These are phyloP conservation scores for Saturnispora mendoncae DNA, from an alignment of 805 yeast genomes.

Conservation along the genomic window DNA sequence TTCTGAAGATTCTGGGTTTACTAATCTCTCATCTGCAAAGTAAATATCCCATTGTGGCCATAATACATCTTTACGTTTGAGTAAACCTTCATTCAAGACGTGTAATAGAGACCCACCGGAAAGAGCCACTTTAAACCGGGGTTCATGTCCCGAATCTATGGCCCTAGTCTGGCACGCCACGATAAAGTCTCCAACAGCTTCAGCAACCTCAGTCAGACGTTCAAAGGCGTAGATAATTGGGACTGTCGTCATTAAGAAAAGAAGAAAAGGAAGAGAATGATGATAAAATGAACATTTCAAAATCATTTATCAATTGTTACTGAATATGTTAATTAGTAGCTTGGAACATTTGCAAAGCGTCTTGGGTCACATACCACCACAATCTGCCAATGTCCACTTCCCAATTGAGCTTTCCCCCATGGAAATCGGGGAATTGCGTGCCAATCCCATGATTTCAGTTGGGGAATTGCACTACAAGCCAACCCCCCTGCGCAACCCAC, in stretches of 20 bases:
- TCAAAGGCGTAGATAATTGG: conserved; percentile 92
- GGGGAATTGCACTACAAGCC: background rate
- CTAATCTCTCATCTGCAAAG: conserved; percentile 93
- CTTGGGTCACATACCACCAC: background rate
- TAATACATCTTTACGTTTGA: conserved; percentile 58
- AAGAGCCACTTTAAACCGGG: conserved; percentile 80
- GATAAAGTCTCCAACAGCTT: conserved; percentile 93
- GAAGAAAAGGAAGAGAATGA: background rate
- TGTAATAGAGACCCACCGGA: conserved; percentile 89
- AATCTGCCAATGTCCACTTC: background rate
- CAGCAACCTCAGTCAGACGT: conserved; percentile 84
- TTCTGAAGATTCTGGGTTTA: conserved; percentile 73
- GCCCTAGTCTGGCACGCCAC: conserved; percentile 79
- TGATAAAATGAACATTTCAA: background rate
- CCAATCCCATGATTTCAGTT: background rate
- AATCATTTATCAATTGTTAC: background rate
- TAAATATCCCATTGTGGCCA: conserved; percentile 96
- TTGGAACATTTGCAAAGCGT: background rate
- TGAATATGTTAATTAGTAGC: background rate
- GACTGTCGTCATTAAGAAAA: conserved; percentile 49
- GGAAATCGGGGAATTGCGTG: background rate
- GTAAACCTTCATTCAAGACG: conserved; percentile 78
- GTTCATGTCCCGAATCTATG: conserved; percentile 32
- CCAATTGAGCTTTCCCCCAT: background rate
- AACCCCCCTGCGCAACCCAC: background rate